A percentile compares a stretch with the other conserved stretches of the same genome.
phyloP scores from a whole-genome alignment of 1,139 yeast species.

The Wickerhamiella pararugosa region DNA sequence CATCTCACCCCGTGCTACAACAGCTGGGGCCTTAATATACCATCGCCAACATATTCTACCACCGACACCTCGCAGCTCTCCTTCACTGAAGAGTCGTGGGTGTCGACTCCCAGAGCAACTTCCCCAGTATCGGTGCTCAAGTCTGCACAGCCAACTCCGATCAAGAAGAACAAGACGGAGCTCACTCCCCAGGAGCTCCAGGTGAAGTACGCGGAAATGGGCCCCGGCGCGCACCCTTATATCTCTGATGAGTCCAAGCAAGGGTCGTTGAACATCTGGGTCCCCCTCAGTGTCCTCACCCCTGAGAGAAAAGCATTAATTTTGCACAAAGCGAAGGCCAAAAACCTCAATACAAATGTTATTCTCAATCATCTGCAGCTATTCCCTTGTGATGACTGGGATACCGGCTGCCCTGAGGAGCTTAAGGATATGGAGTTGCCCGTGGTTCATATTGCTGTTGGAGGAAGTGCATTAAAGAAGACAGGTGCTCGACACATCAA shows the following conservation, averaged over 20 bases:
- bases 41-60: neutral
- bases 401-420: conserved; percentile 1
- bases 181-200: conserved; percentile 2
- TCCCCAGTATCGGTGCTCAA: neutral
- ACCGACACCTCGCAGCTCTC: neutral
- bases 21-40: neutral
- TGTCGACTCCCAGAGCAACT: neutral
- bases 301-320: conserved; percentile 2
- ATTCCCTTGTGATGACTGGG: conserved; percentile 6
- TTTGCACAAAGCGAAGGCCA: conserved; percentile 4
- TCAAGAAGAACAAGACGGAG: neutral
- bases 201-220: neutral
- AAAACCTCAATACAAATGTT: conserved; percentile 2
- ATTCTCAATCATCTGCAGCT: conserved; percentile 5
- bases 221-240: neutral
- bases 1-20: neutral
- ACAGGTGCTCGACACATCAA: conserved; percentile 22
- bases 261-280: neutral
- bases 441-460: conserved; percentile 2
- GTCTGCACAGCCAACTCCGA: neutral
- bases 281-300: conserved; percentile 6
- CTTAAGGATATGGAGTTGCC: neutral
- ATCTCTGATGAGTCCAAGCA: neutral
- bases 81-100: neutral
- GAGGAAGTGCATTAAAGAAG: conserved; percentile 2